phyloP scores from a whole-genome alignment of 306 rosid genomes.

The Rosa chinensis region DNA sequence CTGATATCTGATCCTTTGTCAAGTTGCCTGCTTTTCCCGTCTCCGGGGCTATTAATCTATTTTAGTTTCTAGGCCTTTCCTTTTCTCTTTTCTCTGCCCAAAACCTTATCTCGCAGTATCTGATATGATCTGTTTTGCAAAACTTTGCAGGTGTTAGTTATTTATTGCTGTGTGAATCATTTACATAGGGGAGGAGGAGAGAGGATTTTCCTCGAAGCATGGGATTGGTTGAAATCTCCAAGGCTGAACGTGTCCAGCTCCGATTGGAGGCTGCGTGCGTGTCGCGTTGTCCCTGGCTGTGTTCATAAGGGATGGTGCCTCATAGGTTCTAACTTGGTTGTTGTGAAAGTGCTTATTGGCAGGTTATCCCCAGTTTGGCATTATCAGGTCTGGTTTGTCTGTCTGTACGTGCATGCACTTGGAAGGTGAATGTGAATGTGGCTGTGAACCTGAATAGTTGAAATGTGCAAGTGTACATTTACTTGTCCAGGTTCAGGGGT shows the following conservation, averaged over 20 bases:
- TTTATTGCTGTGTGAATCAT: not conserved
- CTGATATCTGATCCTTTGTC: not conserved
- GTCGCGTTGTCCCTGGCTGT: constrained; percentile 2
- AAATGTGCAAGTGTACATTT: not conserved
- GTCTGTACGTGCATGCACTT: constrained; percentile 22
- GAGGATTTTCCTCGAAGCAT: not conserved
- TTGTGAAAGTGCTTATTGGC: constrained; percentile 7
- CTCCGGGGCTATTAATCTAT: not conserved
- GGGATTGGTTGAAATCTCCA: constrained; percentile 21
- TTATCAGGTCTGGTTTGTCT: constrained; percentile 10
- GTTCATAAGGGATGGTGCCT: not conserved
- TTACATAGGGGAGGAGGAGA: not conserved
- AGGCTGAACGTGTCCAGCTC: not conserved
- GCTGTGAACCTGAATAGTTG: too few species aligned
- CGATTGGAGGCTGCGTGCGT: not conserved
- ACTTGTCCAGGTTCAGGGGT: too few species aligned
- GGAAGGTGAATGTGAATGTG: not conserved
- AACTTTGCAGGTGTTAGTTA: not conserved
- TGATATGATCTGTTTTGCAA: not conserved
- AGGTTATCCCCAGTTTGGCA: constrained; percentile 6
- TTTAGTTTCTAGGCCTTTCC: not conserved
- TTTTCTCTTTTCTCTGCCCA: not conserved
- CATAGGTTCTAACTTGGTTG: not conserved
- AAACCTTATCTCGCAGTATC: not conserved
- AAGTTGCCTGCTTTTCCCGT: constrained; percentile 1